Conservation (phyloP, 345 rosid species). For the Sisymbrium altissimum region DNA sequence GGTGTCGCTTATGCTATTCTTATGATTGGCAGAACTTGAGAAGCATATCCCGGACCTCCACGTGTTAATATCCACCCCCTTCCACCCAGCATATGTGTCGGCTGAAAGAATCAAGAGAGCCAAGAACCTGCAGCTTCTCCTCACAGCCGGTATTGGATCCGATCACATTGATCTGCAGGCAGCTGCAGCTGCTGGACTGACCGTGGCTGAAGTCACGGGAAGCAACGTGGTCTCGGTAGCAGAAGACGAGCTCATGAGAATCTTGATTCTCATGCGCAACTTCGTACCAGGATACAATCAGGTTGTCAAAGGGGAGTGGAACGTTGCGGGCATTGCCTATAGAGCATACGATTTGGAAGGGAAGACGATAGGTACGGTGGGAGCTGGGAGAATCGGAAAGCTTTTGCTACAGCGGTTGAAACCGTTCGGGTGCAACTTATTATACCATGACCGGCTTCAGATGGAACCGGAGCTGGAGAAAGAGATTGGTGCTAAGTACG, state of each 20-base stretch:
- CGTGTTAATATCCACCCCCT: slow-evolving; percentile 82
- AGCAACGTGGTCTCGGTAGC: slow-evolving; percentile 94
- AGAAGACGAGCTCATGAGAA: slow-evolving; percentile 95
- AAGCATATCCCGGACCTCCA: slow-evolving; percentile 87
- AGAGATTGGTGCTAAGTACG: slow-evolving; percentile 65
- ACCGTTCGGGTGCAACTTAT: slow-evolving; percentile 85
- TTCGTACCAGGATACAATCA: slow-evolving; percentile 89
- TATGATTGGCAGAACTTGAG: slow-evolving; percentile 55
- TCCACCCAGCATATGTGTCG: slow-evolving; percentile 91
- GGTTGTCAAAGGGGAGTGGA: slow-evolving; percentile 85
- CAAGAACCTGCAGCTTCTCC: slow-evolving; percentile 81
- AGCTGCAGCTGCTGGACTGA: slow-evolving; percentile 83
- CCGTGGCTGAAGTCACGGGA: slow-evolving; percentile 93
- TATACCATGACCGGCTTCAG: slow-evolving; percentile 77
- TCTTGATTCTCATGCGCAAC: slow-evolving; percentile 81
- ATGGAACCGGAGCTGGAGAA: slow-evolving; percentile 74
- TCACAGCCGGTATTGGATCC: slow-evolving; percentile 94
- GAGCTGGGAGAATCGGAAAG: slow-evolving; percentile 83
- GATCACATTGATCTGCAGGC: slow-evolving; percentile 89
- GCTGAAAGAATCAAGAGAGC: slow-evolving; percentile 91
- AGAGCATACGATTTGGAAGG: slow-evolving; percentile 97
- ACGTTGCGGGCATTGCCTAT: slow-evolving; percentile 78
- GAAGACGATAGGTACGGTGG: slow-evolving; percentile 89
- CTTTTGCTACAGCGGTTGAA: slow-evolving; percentile 86
- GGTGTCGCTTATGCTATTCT: not conserved